Conservation (phyloP, 805 yeast species). For the Hyphopichia homilentoma region DNA sequence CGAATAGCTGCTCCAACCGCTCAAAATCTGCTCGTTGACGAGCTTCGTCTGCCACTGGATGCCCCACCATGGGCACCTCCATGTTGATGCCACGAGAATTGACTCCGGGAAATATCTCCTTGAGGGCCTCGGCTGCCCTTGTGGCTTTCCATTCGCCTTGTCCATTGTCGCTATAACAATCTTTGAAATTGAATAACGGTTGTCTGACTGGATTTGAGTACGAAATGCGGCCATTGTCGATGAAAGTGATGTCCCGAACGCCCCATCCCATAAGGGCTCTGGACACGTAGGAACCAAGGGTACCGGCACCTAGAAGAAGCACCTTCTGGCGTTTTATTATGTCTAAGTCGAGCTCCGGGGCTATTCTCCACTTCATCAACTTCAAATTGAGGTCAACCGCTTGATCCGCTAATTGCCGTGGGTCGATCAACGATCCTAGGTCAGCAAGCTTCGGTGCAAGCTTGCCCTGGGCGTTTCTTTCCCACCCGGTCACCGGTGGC, state of each 20-base stretch:
- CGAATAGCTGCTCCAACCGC: constrained; percentile 48
- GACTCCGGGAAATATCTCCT: constrained; percentile 76
- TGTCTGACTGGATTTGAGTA: constrained; percentile 96
- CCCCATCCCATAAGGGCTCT: constrained; percentile 95
- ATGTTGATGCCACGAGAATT: constrained; percentile 57
- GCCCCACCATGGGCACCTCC: constrained; percentile 96
- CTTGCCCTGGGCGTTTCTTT: constrained; percentile 67
- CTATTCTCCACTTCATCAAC: constrained; percentile 95
- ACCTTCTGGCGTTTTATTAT: constrained; percentile 57
- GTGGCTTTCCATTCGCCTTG: constrained; percentile 70
- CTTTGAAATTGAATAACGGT: constrained; percentile 78
- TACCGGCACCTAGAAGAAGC: constrained; percentile 90
- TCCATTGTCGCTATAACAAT: constrained; percentile 63
- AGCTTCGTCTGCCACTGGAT: constrained; percentile 60
- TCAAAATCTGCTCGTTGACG: constrained; percentile 50
- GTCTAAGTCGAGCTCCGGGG: constrained; percentile 76
- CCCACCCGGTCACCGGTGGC: constrained; percentile 81
- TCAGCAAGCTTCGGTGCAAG: constrained; percentile 83
- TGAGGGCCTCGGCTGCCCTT: constrained; percentile 71
- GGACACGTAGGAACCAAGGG: constrained; percentile 88
- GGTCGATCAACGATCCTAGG: constrained; percentile 76
- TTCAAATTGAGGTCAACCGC: constrained; percentile 88
- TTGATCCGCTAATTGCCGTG: constrained; percentile 78
- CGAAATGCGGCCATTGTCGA: constrained; percentile 86
- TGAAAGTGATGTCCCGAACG: constrained; percentile 76